Base-by-base conservation (phyloP, 2,329 filamentous ascomycete genomes). In the Trichoderma lentiforme region DNA sequence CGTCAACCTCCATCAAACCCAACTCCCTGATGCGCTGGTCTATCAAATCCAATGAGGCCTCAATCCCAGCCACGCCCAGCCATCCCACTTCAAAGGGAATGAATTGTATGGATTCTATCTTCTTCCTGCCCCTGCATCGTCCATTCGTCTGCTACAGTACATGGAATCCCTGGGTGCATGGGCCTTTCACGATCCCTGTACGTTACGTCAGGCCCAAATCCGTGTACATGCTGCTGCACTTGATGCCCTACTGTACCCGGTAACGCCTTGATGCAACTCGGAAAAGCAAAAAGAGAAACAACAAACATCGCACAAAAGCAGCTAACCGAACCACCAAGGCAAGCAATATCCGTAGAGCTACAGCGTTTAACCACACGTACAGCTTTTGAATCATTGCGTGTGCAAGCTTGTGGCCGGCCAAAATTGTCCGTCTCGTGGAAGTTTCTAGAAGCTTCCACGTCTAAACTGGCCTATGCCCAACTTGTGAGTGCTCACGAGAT, bases 361-460 rank as follows among this genome's bases (percentile, higher is more conserved):
- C 26, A 43, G 43, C n/a, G 0, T 51, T 21, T 3, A 11, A 51
- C 43, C n/a, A 11, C n/a, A 51, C 21, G 43, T 12, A 21, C 43
- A 28, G 4, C 26, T 57, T 53, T 30, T 34, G 57, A 30, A 32
- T 6, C 30, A 60, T 15, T n/a, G 6, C 28, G 0, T 32, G 26
- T 58, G 8, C 56, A 58, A 26, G 56, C 57, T 60, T 30, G 28
- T 32, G 57, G 43, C 43, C n/a, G n/a, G n/a, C n/a, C 43, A 21
- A 51, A 51, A 24, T 14, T 61, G 14, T 6, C n/a, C 18, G 30
- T 67, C 28, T 36, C 36, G 74, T 75, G 56, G 78, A 80, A 81
- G 58, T 74, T 80, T 79, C 79, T 75, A 75, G 78, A 80, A 81
- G 70, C 75, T 80, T 81, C 79, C 60, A 76, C 72, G 14, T 24